These are phyloP conservation scores for Hymenoscyphus repandus DNA, from an alignment of 2,329 filamentous ascomycete species.

Conservation along the genomic window DNA sequence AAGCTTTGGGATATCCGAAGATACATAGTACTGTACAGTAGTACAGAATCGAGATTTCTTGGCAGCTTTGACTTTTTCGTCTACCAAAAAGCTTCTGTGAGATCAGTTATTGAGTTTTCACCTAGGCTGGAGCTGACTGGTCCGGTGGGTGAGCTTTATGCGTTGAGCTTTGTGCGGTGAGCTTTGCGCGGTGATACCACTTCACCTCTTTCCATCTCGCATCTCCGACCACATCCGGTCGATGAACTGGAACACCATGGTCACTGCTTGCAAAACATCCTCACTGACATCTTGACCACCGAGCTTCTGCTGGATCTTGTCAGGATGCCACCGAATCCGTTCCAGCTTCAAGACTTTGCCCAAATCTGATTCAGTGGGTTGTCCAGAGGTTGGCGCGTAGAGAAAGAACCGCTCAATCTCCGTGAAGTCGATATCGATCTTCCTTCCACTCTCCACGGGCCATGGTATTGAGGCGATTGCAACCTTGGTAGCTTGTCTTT, in stretches of 20 bases:
- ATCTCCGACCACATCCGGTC: conserved; percentile 71
- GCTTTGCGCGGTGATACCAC: not conserved
- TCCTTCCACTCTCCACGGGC: conserved; percentile 59
- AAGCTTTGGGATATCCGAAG: not conserved
- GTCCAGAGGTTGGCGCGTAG: conserved; percentile 38
- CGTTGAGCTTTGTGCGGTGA: not conserved
- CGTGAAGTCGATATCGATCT: conserved; percentile 47
- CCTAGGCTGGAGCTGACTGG: not conserved
- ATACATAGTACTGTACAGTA: no score
- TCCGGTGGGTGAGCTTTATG: not conserved
- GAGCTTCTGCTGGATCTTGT: conserved; percentile 91
- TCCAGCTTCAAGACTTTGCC: conserved; percentile 67
- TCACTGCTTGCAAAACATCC: conserved; percentile 71
- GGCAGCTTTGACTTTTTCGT: not conserved
- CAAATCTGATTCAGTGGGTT: conserved; percentile 33
- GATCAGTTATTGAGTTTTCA: not conserved
- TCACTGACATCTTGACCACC: conserved; percentile 65
- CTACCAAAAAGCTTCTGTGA: no score
- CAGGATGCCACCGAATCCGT: conserved; percentile 91
- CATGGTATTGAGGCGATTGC: conserved; percentile 49
- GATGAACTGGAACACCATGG: conserved; percentile 85
- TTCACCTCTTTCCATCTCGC: conserved; percentile 18
- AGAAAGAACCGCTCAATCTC: conserved; percentile 58
- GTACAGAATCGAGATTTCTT: no score
- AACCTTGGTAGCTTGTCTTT: conserved; percentile 32